Evolutionary conservation across 805 yeast genomes (phyloP).

Genomic region (Wickerhamomyces sydowiorum): DNA sequence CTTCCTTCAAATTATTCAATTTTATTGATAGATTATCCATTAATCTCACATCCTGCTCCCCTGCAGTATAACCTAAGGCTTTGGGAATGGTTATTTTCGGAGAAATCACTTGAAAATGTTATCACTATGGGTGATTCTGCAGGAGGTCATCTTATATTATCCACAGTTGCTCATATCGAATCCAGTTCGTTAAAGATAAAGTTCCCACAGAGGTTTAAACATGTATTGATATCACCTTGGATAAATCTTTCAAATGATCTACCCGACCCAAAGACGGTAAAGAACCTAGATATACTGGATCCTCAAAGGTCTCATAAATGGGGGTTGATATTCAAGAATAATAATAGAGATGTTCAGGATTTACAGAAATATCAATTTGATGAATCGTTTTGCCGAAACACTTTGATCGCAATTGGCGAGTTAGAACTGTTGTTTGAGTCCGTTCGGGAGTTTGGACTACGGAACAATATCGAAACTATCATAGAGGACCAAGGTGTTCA

Average conservation of each 20-base stretch:
- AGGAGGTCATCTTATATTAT: slow-evolving; percentile 1
- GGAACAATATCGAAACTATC: neutral
- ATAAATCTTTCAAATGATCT: neutral
- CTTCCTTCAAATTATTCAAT: slow-evolving; percentile 1
- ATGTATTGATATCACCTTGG: slow-evolving; percentile 3
- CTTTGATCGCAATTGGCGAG: neutral
- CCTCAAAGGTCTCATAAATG: neutral
- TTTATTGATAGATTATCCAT: slow-evolving; percentile 1
- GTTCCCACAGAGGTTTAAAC: neutral
- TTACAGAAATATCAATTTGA: neutral
- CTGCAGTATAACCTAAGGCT: neutral
- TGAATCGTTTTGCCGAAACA: neutral
- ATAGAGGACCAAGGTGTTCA: slow-evolving; percentile 3
- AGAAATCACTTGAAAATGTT: neutral
- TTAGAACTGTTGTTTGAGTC: neutral
- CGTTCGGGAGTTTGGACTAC: neutral
- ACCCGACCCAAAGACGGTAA: neutral
- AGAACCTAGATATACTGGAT: neutral
- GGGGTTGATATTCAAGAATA: neutral
- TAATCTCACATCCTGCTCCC: neutral
- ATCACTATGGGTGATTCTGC: slow-evolving; percentile 3
- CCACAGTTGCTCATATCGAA: neutral
- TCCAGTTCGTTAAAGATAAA: neutral
- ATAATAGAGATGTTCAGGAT: neutral
- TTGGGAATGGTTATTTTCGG: neutral